A percentile compares a stretch with the other conserved stretches of the same genome.
phyloP scores from a whole-genome alignment of 2,329 filamentous ascomycete species.

The Penicillium sp. region DNA sequence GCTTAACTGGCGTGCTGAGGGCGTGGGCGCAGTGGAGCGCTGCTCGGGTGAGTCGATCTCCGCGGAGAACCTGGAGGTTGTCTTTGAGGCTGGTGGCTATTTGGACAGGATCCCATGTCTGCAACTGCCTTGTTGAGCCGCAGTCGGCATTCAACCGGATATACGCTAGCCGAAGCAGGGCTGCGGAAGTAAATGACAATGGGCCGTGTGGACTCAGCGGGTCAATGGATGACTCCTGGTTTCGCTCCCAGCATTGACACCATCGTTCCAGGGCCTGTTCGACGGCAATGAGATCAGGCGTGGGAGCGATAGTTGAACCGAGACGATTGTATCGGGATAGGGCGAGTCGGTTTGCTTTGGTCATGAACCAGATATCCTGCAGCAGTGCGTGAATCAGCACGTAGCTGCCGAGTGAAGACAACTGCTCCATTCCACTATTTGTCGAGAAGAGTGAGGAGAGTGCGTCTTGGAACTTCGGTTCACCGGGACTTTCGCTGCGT shows the following conservation, averaged over 20 bases:
- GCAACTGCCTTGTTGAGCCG: conserved; percentile 29
- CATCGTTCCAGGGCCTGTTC: conserved; percentile 33
- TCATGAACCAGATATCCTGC: conserved; percentile 34
- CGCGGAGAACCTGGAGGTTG: conserved; percentile 41
- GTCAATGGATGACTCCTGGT: conserved; percentile 33
- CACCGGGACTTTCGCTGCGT: conserved; percentile 19
- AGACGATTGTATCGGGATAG: conserved; percentile 18
- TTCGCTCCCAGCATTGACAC: conserved; percentile 36
- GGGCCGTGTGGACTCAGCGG: conserved; percentile 33
- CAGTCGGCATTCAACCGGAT: conserved; percentile 35
- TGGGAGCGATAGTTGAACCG: conserved; percentile 18
- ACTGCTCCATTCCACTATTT: conserved; percentile 22
- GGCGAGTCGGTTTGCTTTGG: conserved; percentile 28
- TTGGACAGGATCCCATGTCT: conserved; percentile 30
- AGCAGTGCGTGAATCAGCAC: conserved; percentile 32
- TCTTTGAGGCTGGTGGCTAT: conserved; percentile 30
- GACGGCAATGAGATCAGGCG: conserved; percentile 23
- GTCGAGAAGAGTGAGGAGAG: conserved; percentile 25
- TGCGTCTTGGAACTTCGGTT: conserved; percentile 28
- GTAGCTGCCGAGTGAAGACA: conserved; percentile 32
- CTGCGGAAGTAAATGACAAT: conserved; percentile 32
- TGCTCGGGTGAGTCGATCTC: conserved; percentile 44
- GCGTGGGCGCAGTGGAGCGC: conserved; percentile 53
- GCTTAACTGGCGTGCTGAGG: conserved; percentile 52
- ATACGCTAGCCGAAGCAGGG: conserved; percentile 31